Conservation (phyloP, 495 filamentous ascomycete species). For the Lophium mytilinum region DNA sequence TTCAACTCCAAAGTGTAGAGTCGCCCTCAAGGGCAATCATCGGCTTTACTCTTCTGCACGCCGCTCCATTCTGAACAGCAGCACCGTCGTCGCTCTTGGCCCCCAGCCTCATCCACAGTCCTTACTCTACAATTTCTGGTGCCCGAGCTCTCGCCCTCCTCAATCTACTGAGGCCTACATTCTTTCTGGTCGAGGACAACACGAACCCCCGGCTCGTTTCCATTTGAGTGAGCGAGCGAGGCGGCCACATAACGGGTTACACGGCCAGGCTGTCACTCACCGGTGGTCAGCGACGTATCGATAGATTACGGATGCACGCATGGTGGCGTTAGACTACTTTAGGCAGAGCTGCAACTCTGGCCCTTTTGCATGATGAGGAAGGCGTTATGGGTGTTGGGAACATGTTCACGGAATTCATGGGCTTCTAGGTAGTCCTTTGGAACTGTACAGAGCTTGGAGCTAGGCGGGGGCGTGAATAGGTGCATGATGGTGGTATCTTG, state of each 20-base stretch:
- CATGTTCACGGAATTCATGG: not conserved
- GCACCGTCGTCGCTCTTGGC: not conserved
- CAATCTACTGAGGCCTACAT: not conserved
- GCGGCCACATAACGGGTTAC: not conserved
- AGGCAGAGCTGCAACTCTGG: not conserved
- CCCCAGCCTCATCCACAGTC: not conserved
- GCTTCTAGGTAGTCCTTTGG: not conserved
- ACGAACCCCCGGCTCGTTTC: not conserved
- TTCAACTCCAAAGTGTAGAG: not conserved
- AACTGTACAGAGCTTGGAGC: not conserved
- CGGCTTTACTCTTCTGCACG: not conserved
- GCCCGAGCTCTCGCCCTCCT: not conserved
- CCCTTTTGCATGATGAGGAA: constrained; percentile 1
- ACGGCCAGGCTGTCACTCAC: not conserved
- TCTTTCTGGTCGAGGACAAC: not conserved
- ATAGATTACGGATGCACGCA: constrained; percentile 7
- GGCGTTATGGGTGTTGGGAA: not conserved
- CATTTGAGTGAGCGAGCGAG: not conserved
- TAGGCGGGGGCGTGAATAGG: not conserved
- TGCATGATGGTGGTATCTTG: not conserved
- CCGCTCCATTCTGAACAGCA: not conserved
- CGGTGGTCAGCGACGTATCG: not conserved
- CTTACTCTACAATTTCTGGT: not conserved
- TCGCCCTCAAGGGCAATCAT: not conserved
- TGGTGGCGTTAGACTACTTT: constrained; percentile 4